Conservation (phyloP, 2,329 filamentous ascomycete species). For the Fusarium decemcellulare region DNA sequence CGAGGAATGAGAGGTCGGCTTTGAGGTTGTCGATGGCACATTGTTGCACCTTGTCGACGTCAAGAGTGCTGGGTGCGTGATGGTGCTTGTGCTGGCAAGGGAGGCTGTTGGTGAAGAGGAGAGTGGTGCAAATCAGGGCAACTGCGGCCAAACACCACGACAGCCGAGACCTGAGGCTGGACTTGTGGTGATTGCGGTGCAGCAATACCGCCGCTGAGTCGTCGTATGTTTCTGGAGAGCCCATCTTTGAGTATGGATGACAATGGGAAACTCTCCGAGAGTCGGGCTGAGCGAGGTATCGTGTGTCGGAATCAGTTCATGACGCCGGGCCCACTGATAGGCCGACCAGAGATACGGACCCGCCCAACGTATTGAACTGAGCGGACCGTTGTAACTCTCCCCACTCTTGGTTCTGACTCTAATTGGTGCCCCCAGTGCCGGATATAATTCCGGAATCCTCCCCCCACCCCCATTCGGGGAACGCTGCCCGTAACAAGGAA, state of each 20-base stretch:
- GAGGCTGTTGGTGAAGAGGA: constrained; percentile 13
- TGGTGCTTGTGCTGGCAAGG: constrained; percentile 10
- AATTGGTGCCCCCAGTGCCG: background rate
- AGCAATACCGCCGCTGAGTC: background rate
- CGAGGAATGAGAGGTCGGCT: constrained; percentile 65
- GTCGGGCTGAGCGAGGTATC: background rate
- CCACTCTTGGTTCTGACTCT: background rate
- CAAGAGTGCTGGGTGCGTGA: constrained; percentile 1
- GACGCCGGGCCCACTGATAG: constrained; percentile 5
- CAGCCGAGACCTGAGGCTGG: background rate
- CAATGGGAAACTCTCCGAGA: background rate
- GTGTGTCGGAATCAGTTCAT: constrained; percentile 4
- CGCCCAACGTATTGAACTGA: constrained; percentile 6
- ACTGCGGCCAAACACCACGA: constrained; percentile 1
- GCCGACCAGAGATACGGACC: background rate
- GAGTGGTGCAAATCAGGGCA: constrained; percentile 10
- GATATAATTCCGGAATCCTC: background rate
- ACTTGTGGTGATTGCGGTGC: background rate
- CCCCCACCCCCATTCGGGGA: background rate
- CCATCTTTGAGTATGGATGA: constrained; percentile 5
- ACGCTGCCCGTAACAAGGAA: background rate
- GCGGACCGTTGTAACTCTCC: background rate
- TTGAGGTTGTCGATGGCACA: constrained; percentile 69
- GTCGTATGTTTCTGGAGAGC: background rate
- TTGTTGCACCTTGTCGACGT: constrained; percentile 43